These are phyloP conservation scores for Rutstroemia sp. DNA, from an alignment of 2,329 filamentous ascomycete genomes.

Conservation along the genomic window DNA sequence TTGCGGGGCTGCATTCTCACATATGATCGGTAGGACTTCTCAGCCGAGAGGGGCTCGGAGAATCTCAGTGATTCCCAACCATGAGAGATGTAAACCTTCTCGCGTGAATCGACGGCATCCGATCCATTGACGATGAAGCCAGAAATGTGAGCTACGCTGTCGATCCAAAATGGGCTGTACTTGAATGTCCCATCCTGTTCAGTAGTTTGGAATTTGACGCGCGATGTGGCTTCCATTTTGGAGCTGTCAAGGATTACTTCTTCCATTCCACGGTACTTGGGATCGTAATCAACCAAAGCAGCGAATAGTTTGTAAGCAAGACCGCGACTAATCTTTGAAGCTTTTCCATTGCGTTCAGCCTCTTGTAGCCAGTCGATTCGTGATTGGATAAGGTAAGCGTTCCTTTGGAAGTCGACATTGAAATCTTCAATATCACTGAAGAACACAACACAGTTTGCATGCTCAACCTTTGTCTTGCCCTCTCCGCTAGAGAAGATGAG, in stretches of 20 bases:
- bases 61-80: conserved; percentile 48
- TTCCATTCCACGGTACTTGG: conserved; percentile 49
- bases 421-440: conserved; percentile 6
- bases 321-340: conserved; percentile 63
- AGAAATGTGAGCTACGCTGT: conserved; percentile 50
- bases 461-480: conserved; percentile 3
- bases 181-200: conserved; percentile 45
- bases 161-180: conserved; percentile 51
- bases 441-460: conserved; percentile 3
- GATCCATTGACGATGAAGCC: conserved; percentile 53
- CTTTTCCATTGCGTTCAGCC: conserved; percentile 32
- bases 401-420: neutral
- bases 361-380: conserved; percentile 7
- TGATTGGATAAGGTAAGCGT: conserved; percentile 9
- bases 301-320: conserved; percentile 63
- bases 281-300: conserved; percentile 49
- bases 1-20: conserved; percentile 39
- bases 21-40: conserved; percentile 47
- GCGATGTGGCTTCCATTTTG: conserved; percentile 37
- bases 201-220: conserved; percentile 39
- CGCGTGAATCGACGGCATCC: conserved; percentile 39
- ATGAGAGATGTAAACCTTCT: conserved; percentile 50
- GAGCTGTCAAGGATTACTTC: conserved; percentile 48
- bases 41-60: conserved; percentile 36
- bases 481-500: conserved; percentile 51